Evolutionary conservation across 139 green algal genomes (phyloP).

Genomic region (Chlamydomonas asymmetrica): DNA sequence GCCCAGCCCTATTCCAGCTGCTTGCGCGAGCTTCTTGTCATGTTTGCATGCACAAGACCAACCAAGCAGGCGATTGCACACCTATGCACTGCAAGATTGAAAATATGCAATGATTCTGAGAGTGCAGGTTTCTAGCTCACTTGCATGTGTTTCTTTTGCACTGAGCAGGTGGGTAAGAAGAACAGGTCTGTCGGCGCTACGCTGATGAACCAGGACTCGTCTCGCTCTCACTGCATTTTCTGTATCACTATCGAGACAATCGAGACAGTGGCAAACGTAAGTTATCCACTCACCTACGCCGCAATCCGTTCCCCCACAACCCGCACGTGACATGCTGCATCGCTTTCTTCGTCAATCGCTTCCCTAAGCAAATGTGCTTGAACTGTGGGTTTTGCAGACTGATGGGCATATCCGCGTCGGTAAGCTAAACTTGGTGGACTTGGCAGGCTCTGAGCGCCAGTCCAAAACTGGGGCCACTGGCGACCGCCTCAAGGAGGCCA

Average conservation of each 20-base stretch:
- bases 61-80: too few relatives aligned
- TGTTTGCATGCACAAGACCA: too few relatives aligned
- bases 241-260: conserved; percentile 82
- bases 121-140: too few relatives aligned
- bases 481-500: conserved; percentile 75
- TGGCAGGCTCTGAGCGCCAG: conserved; percentile 84
- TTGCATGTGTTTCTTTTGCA: too few relatives aligned
- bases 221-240: conserved; percentile 86
- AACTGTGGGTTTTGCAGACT: too few relatives aligned
- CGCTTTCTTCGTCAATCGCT: background rate
- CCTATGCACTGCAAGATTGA: too few relatives aligned
- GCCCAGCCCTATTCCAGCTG: too few relatives aligned
- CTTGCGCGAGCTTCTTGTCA: too few relatives aligned
- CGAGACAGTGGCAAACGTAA: conserved; percentile 42
- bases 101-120: too few relatives aligned
- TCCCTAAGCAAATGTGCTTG: too few relatives aligned
- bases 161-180: conserved; percentile 80
- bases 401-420: conserved; percentile 71
- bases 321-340: background rate
- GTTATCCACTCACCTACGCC: background rate
- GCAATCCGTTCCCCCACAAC: too few relatives aligned
- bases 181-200: conserved; percentile 78
- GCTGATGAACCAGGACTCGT: conserved; percentile 90
- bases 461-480: conserved; percentile 56
- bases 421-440: conserved; percentile 91